A percentile compares a stretch with the other conserved stretches of the same genome.
These are phyloP conservation scores for Aurantiochytrium sp. DNA, from an alignment of 108 stramenopile species.

Conservation along the genomic window DNA sequence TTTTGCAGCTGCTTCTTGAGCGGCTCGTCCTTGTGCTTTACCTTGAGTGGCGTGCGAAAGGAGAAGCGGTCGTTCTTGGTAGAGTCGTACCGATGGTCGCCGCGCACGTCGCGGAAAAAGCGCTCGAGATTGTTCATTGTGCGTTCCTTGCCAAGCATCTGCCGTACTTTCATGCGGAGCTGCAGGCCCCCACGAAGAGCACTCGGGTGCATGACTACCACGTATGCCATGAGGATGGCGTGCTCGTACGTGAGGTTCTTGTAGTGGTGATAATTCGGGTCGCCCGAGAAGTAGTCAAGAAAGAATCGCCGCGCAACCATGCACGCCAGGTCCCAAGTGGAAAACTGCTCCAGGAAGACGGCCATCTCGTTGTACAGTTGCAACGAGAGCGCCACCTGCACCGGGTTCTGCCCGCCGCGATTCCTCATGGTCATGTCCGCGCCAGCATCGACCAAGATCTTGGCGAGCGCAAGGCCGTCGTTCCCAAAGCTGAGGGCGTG, in stretches of 20 bases:
- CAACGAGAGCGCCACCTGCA: neutral
- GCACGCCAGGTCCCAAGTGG: neutral
- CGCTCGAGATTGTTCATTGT: constrained; percentile 29
- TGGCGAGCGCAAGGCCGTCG: neutral
- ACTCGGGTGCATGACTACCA: constrained; percentile 9
- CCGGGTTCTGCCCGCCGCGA: neutral
- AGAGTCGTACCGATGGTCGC: neutral
- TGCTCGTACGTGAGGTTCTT: neutral
- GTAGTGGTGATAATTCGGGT: constrained; percentile 17
- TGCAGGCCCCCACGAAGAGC: neutral
- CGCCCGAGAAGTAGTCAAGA: neutral
- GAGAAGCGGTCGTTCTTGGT: neutral
- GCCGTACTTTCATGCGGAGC: neutral
- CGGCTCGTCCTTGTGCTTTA: neutral
- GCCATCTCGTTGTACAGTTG: constrained; percentile 9
- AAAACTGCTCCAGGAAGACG: neutral
- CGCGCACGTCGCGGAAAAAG: neutral
- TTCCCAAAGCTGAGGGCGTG: neutral
- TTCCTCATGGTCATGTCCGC: constrained; percentile 3
- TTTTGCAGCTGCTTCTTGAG: neutral
- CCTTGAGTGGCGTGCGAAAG: neutral
- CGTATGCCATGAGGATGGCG: neutral
- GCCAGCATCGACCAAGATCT: neutral
- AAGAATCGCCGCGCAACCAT: neutral
- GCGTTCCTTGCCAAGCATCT: neutral